Evolutionary conservation across 495 filamentous ascomycete genomes (phyloP), one percentile per base, ranked within the genome.

Genomic region (Aspergillus biplanus): DNA sequence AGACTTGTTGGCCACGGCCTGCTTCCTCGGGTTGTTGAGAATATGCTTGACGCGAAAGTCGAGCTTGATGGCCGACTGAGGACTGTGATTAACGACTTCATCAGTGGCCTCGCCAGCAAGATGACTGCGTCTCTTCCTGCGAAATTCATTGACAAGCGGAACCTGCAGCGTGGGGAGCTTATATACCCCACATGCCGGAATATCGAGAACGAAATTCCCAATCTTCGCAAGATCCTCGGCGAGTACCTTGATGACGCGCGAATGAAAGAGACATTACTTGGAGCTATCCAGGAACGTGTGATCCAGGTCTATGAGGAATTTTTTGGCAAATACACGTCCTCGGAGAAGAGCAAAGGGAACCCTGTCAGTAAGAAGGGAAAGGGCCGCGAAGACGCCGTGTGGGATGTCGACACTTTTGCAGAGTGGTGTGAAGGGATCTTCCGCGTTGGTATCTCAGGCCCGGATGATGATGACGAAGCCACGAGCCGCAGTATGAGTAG

Each of bases 11-110:
- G 85, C 18, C 82, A 85, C 21, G 81, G 82, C 7, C 82, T 88
- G 7, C 70, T 87, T 49, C 86, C 86, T 0, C 83, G 80, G 34
- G 86, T 88, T 9, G 83, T 89, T 1, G 84, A 88, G 66, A 87
- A 87, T 68, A 88, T 89, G 86, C 76, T 89, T 11, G 91, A 93
- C 71, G 90, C 89, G 33, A 89, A 90, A 70, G 90, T 90, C 55
- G 92, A 94, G 74, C 77, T 97, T 3, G 92, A 97, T 63, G 90
- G 88, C 16, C 78, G 89, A 33, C 80, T 97, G 16, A 77, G 92
- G 47, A 88, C 87, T 21, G 87, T 88, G 13, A 95, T 97, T 66
- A 90, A 88, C 54, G 89, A 90, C 27, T 93, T 95, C 65, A 92
- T 90, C 34, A 86, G 84, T 60, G 75, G 73, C 21, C 84, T 84